These are phyloP conservation scores for Vitis hybrid DNA, from an alignment of 177 flowering plant genomes.

Conservation along the genomic window DNA sequence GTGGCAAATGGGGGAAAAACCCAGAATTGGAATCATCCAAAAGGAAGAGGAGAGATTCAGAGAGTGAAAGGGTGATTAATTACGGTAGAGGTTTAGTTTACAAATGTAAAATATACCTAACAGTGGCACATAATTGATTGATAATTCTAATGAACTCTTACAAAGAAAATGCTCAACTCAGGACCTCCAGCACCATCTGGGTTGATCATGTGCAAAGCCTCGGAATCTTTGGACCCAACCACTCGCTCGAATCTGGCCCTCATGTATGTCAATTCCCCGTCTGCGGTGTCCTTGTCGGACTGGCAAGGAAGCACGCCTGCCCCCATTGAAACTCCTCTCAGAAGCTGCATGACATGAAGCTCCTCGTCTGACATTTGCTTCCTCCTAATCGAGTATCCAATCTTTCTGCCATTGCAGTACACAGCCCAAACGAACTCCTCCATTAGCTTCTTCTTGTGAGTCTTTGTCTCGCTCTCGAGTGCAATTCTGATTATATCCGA, in stretches of 20 bases:
- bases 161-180: constrained; percentile 84
- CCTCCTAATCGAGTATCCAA: constrained; percentile 73
- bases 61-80: no score
- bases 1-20: no score
- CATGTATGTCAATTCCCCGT: constrained; percentile 75
- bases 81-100: no score
- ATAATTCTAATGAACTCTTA: constrained; percentile 33
- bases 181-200: constrained; percentile 68
- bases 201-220: constrained; percentile 75
- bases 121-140: background rate
- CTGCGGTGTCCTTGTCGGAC: constrained; percentile 34
- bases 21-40: no score
- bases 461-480: constrained; percentile 76
- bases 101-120: no score
- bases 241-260: constrained; percentile 80
- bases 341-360: constrained; percentile 62
- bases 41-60: no score
- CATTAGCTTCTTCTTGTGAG: constrained; percentile 49
- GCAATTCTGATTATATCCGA: constrained; percentile 69
- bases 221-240: constrained; percentile 77
- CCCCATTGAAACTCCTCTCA: constrained; percentile 86
- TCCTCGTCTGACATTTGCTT: constrained; percentile 68
- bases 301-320: constrained; percentile 80
- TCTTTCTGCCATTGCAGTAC: constrained; percentile 75
- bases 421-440: constrained; percentile 90